Base-by-base conservation (phyloP, 2,329 filamentous ascomycete species). In the Exophiala viscosa region DNA sequence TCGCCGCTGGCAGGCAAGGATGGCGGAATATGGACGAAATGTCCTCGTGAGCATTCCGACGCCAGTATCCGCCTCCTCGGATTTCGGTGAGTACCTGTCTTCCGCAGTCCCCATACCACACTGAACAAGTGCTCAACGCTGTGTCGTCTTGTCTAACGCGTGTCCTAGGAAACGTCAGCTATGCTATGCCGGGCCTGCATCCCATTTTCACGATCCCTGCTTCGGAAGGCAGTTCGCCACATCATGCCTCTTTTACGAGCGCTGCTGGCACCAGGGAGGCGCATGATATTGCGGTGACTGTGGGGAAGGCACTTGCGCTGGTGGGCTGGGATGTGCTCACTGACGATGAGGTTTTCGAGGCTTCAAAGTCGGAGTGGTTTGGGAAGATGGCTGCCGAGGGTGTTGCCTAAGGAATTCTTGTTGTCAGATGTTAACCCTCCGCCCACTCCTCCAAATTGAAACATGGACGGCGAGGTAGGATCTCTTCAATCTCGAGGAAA, bases 281-380 rank as follows among this genome's bases (percentile, higher is more conserved):
- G 7, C 45, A 47, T 28, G 33, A 39, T 2, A 5, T 15, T 5
- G 17, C 45, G 13, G 10, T 47, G 45, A 28, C 28, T 3, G 17
- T 14, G 5, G 45, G 45, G 9, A 47, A 47, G 14, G 18, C 15
- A 13, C 34, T 47, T 7, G 45, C 45, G 23, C 15, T 47, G 14
- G 3, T 47, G n/a, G 45, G 45, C 8, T 47, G 36, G 0, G 88
- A 87, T 0, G 79, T 80, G 59, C 81, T 88, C 4, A 71, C 90
- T 71, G 77, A 84, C 7, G 86, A 90, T 8, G 33, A 15, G 17
- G 23, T 47, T 17, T 35, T 23, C n/a, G 45, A 35, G 15, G 17
- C 20, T 14, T 17, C 34, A n/a, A 38, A 38, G 35, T 38, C 35
- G 6, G 35, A 38, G 3, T 38, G 35, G 35, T 5, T 39, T n/a